These are phyloP conservation scores for Vigna nakashimae DNA, from an alignment of 306 rosid species.

Conservation along the genomic window DNA sequence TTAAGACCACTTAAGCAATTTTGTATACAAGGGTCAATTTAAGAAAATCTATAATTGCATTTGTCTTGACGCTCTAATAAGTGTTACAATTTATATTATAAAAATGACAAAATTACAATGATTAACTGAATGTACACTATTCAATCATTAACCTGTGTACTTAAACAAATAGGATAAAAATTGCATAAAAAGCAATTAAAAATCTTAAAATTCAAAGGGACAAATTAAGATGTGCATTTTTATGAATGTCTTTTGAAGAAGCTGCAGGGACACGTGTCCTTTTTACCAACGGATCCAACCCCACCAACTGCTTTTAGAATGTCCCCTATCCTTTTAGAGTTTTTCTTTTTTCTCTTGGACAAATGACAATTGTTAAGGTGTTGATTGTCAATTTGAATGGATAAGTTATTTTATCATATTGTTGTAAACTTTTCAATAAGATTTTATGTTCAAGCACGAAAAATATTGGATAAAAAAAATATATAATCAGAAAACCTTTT, in stretches of 20 bases:
- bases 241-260: constrained; percentile 6
- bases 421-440: no score
- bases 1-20: no score
- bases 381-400: background rate
- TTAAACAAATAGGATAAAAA: background rate
- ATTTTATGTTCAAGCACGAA: no score
- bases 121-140: background rate
- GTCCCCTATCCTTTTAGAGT: background rate
- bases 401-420: background rate
- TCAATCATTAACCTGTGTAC: background rate
- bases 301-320: background rate
- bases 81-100: background rate
- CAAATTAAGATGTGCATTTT: background rate
- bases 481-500: no score
- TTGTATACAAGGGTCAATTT: no score
- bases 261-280: constrained; percentile 3
- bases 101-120: background rate
- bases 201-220: background rate
- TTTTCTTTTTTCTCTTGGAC: background rate
- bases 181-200: background rate
- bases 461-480: no score
- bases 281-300: background rate
- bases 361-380: background rate
- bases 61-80: background rate
- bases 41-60: no score